Base-by-base conservation (phyloP, 805 yeast genomes). In the Allodekkera sacchari region DNA sequence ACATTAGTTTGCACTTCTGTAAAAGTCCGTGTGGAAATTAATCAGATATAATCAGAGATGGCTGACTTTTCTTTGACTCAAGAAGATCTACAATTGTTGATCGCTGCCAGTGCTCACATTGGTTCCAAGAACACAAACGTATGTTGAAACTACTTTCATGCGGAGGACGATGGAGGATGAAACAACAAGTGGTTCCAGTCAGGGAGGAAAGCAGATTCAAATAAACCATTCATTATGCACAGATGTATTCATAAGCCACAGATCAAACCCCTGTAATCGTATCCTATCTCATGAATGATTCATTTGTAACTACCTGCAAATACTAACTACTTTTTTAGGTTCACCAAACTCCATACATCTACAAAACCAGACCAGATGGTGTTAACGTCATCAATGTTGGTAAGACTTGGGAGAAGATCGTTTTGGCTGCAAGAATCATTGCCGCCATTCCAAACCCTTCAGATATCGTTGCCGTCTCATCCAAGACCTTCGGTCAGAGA, bases 401-500 rank as follows among this genome's bases (percentile, higher is more conserved):
- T 77, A 88, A 89, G 78, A 92, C 99, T 61, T 92, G 98, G 97
- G 97, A 92, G 78, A 89, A 89, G 78, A 83, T 88, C 66, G 96
- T 89, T 49, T 77, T 92, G 66, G 99, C 99, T 63, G 98, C 99
- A 57, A 92, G 96, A 77, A 83, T 89, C 72, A 87, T 92, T 63
- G 99, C 97, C 67, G 95, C 98, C 61, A 82, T 92, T 55, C 98
- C 98, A 74, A 85, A 87, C 81, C 76, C 97, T 51, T 77, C 89
- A 53, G 99, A 92, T 64, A 95, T 92, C 63, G 97, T 88, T 65
- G 97, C 95, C 58, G 85, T 94, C 61, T 88, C 97, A 50, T 84
- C 97, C 58, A 89, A 97, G 79, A 88, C 96, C 58, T 89, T 83
- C 74, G 99, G 98, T 64, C 99, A 92, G 77, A 92, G 99, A 78